Evolutionary conservation across 2,329 filamentous ascomycete species (phyloP).

Genomic region (Rutstroemia sp.): DNA sequence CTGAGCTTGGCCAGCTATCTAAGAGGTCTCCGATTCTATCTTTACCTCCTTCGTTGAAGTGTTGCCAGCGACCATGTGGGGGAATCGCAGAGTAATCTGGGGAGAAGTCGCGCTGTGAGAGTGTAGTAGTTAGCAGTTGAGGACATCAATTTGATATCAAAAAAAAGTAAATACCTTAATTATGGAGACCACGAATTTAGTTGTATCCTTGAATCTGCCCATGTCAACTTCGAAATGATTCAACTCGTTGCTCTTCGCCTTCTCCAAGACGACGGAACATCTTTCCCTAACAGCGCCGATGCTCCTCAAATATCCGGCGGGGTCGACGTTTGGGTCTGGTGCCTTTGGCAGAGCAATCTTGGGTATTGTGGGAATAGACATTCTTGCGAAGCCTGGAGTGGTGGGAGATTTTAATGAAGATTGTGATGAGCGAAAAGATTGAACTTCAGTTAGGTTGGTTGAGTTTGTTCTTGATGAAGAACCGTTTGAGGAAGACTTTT

Average conservation of each 20-base stretch:
- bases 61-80: slow-evolving; percentile 78
- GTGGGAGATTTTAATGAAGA: slow-evolving; percentile 26
- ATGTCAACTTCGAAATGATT: slow-evolving; percentile 66
- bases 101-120: slow-evolving; percentile 59
- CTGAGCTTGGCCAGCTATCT: slow-evolving; percentile 54
- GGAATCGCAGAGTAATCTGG: slow-evolving; percentile 68
- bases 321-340: slow-evolving; percentile 81
- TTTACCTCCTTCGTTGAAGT: slow-evolving; percentile 73
- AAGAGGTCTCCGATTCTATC: slow-evolving; percentile 67
- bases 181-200: slow-evolving; percentile 63
- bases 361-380: slow-evolving; percentile 44
- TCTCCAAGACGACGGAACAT: slow-evolving; percentile 53
- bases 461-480: slow-evolving; percentile 21
- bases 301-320: slow-evolving; percentile 84
- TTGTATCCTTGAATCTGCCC: slow-evolving; percentile 59
- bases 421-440: slow-evolving; percentile 13
- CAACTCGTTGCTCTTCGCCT: slow-evolving; percentile 60
- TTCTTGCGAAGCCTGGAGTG: slow-evolving; percentile 24
- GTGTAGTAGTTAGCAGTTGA: neutral
- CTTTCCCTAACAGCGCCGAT: slow-evolving; percentile 78
- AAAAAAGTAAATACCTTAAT: slow-evolving; percentile 52
- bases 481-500: slow-evolving; percentile 21
- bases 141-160: slow-evolving; percentile 5
- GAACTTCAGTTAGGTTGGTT: slow-evolving; percentile 19
- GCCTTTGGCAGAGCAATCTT: slow-evolving; percentile 76